Percentiles rank a stretch among this genome's conserved stretches.
phyloP scores from a whole-genome alignment of 2,329 filamentous ascomycete genomes.

The Fusarium sp. region DNA sequence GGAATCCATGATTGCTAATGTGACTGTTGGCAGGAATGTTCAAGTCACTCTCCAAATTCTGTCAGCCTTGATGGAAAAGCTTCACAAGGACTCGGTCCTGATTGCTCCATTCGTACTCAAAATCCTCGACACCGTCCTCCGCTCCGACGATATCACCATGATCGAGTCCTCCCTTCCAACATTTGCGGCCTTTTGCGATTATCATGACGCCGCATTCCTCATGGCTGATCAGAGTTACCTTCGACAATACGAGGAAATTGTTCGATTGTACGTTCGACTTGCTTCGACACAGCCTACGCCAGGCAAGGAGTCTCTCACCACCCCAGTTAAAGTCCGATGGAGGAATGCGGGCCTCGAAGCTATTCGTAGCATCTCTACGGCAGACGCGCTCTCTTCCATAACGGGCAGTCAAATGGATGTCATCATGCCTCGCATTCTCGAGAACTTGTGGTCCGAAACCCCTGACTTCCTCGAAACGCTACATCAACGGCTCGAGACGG shows the following conservation, averaged over 20 bases:
- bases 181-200: slow-evolving; percentile 86
- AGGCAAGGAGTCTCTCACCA: slow-evolving; percentile 66
- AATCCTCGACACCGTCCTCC: slow-evolving; percentile 83
- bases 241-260: slow-evolving; percentile 81
- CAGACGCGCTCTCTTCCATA: slow-evolving; percentile 80
- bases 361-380: slow-evolving; percentile 81
- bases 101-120: slow-evolving; percentile 87
- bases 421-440: slow-evolving; percentile 84
- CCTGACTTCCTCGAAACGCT: slow-evolving; percentile 75
- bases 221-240: slow-evolving; percentile 87
- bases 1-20: slow-evolving; percentile 6
- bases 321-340: slow-evolving; percentile 82
- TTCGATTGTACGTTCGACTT: slow-evolving; percentile 80
- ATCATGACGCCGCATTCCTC: slow-evolving; percentile 87
- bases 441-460: slow-evolving; percentile 83
- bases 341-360: slow-evolving; percentile 78
- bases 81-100: slow-evolving; percentile 87
- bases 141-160: slow-evolving; percentile 89
- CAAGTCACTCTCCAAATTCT: slow-evolving; percentile 95
- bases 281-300: slow-evolving; percentile 70
- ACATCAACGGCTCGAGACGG: slow-evolving; percentile 70
- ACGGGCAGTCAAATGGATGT: slow-evolving; percentile 79
- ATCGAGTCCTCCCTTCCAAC: slow-evolving; percentile 88
- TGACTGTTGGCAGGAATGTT: slow-evolving; percentile 72
- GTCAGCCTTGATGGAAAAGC: slow-evolving; percentile 90